A percentile compares a stretch with the other conserved stretches of the same genome.
Evolutionary conservation across 2,329 filamentous ascomycete species (phyloP).

Genomic region (Penicillium sp.): DNA sequence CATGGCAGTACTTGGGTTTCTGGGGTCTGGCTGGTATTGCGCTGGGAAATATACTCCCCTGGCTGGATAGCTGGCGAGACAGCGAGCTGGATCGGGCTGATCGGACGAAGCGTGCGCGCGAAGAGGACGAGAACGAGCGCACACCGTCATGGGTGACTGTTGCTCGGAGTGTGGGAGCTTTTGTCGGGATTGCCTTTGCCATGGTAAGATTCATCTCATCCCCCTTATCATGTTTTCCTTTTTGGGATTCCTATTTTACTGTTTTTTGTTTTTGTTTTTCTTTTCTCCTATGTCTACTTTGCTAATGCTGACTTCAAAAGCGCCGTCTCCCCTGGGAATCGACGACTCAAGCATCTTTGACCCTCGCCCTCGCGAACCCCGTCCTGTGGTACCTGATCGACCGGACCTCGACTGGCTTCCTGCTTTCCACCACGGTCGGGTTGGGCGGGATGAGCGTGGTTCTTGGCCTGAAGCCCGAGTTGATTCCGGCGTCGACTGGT

Average conservation of each 20-base stretch:
- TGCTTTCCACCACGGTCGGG: slow-evolving; percentile 69
- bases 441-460: slow-evolving; percentile 67
- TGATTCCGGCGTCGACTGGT: slow-evolving; percentile 64
- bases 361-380: slow-evolving; percentile 84
- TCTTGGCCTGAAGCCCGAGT: slow-evolving; percentile 67
- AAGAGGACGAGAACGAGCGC: slow-evolving; percentile 29
- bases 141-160: slow-evolving; percentile 61
- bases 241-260: slow-evolving; percentile 11
- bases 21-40: slow-evolving; percentile 78
- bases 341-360: slow-evolving; percentile 84
- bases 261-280: too few species aligned
- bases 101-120: slow-evolving; percentile 23
- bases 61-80: slow-evolving; percentile 73
- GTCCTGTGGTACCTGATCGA: slow-evolving; percentile 96
- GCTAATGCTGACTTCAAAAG: too few species aligned
- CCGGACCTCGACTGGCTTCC: slow-evolving; percentile 75
- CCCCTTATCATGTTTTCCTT: neutral
- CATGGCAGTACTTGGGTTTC: slow-evolving; percentile 64
- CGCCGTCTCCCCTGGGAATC: slow-evolving; percentile 89
- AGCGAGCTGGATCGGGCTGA: slow-evolving; percentile 38
- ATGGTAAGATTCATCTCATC: slow-evolving; percentile 59
- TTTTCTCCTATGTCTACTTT: too few species aligned
- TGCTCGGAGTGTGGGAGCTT: slow-evolving; percentile 63
- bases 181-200: slow-evolving; percentile 67
- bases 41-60: slow-evolving; percentile 74